Conservation (phyloP, 306 rosid genomes). For the Ochetophila trinervis region DNA sequence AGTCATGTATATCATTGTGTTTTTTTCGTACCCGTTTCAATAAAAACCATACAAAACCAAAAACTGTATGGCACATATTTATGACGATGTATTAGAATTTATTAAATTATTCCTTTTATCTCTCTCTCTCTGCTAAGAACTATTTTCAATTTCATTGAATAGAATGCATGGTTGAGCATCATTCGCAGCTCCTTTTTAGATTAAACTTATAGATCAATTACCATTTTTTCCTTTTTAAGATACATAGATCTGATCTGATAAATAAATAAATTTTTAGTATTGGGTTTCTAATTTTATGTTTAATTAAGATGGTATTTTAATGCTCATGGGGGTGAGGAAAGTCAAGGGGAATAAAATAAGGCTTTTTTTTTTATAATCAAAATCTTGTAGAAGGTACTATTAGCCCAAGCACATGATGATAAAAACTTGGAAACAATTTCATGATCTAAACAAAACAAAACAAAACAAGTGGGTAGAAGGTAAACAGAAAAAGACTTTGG, state of each 20-base stretch:
- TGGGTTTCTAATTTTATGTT: too few relatives aligned
- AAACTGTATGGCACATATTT: slow-evolving; percentile 5
- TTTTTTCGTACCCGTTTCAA: slow-evolving; percentile 29
- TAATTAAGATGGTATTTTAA: neutral
- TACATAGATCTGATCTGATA: too few relatives aligned
- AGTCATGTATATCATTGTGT: slow-evolving; percentile 32
- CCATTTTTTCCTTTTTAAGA: too few relatives aligned
- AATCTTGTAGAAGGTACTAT: slow-evolving; percentile 12
- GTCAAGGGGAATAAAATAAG: slow-evolving; percentile 22
- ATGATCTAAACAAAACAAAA: slow-evolving; percentile 37
- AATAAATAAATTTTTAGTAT: too few relatives aligned
- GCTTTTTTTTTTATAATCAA: slow-evolving; percentile 16
- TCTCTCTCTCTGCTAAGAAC: neutral
- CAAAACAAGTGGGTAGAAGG: slow-evolving; percentile 45
- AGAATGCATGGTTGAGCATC: slow-evolving; percentile 1
- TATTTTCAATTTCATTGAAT: slow-evolving; percentile 9
- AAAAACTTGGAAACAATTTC: slow-evolving; percentile 38
- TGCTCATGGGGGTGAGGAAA: slow-evolving; percentile 9
- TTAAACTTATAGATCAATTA: neutral
- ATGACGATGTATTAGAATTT: slow-evolving; percentile 19
- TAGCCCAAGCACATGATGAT: slow-evolving; percentile 35
- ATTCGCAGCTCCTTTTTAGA: neutral
- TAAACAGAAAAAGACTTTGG: slow-evolving; percentile 42
- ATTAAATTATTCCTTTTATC: neutral
- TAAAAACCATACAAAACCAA: neutral